Evolutionary conservation across 352 stramenopile species (phyloP), one percentile per base, ranked within the genome.

Genomic region (Phytophthora foliorum): DNA sequence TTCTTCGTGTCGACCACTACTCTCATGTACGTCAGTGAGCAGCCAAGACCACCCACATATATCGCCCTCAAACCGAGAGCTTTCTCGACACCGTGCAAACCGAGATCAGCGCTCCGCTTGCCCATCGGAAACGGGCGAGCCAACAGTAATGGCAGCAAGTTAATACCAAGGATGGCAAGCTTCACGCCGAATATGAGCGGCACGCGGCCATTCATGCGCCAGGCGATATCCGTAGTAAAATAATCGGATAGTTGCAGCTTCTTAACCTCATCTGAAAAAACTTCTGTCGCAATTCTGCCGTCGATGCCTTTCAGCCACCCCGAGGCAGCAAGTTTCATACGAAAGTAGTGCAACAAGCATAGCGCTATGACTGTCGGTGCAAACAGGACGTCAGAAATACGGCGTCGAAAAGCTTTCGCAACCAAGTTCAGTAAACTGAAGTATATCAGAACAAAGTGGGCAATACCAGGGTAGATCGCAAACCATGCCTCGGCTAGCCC

Each of bases 351-450:
- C 16, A 78, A 17, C 0, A 81, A 5, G 9, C 52, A 71, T 4
- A 81, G 51, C 1, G 39, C 2, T 4, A 75, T 14, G 0, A 81
- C 29, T 0, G 69, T 77, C 13, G 75, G 75, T 0, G 59, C 68
- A 22, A 80, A 80, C 8, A 81, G 25, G 2, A 44, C 44, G 38
- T 79, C 76, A 19, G 57, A 72, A 14, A 78, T 53, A 5, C 78
- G 72, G 3, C 78, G 66, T 6, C 70, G 69, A 1, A 59, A 27
- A 1, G 70, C 19, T 65, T 81, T 81, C 0, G 53, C 67, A 5
- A 69, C 24, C 8, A 53, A 19, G 39, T 86, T 81, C 24, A 82
- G 61, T n/a, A 83, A 2, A 29, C 78, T 86, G 69, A 55, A 82
- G 57, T 62, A 70, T 13, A 73, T 45, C n/a, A 67, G 25, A 8